Percentiles rank a stretch among this genome's conserved stretches.
phyloP scores from a whole-genome alignment of 129 eudicot genomes.

The Deinandra increscens region DNA sequence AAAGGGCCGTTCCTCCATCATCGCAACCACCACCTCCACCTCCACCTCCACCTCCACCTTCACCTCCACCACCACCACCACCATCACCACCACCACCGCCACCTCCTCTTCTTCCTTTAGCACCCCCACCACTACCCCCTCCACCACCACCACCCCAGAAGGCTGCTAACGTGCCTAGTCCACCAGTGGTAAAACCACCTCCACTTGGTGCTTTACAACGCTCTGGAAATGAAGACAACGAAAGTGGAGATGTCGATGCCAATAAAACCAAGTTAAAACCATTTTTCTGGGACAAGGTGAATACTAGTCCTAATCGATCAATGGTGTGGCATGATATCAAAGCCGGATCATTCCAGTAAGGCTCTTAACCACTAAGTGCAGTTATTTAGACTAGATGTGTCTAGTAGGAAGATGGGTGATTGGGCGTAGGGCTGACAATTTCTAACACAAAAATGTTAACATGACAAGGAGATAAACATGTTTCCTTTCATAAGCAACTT shows the following conservation, averaged over 20 bases:
- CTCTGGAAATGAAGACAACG: conserved; percentile 23
- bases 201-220: conserved; percentile 39
- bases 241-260: conserved; percentile 42
- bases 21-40: not conserved
- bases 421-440: not conserved
- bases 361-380: conserved; percentile 1
- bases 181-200: conserved; percentile 55
- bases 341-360: conserved; percentile 92
- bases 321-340: conserved; percentile 93
- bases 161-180: conserved; percentile 51
- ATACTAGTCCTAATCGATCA: conserved; percentile 66
- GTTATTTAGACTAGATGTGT: not conserved
- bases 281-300: conserved; percentile 92
- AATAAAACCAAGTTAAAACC: conserved; percentile 74
- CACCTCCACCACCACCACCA: conserved; percentile 7
- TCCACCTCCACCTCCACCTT: not conserved
- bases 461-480: too few species aligned
- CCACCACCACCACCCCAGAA: conserved; percentile 69
- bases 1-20: not conserved
- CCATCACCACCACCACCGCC: conserved; percentile 30
- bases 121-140: conserved; percentile 45
- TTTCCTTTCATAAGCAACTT: too few species aligned
- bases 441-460: too few species aligned
- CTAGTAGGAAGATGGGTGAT: not conserved
- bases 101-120: conserved; percentile 31